Conservation (phyloP, 371 early-diverging fungal species). For the Parasitella parasitica region DNA sequence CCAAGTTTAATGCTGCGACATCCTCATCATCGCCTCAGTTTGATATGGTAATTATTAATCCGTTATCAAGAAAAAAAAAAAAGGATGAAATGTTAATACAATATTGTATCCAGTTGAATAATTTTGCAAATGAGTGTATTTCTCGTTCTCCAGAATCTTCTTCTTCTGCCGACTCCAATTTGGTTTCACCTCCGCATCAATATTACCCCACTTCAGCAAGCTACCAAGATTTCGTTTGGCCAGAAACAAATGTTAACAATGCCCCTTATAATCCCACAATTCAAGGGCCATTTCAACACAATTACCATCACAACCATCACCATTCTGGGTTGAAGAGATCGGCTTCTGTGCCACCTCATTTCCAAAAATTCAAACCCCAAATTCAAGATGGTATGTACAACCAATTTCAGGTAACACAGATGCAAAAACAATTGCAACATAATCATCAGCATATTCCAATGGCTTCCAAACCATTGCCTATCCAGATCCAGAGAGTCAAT, state of each 20-base stretch:
- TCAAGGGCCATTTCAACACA: background rate
- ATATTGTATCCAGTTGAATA: background rate
- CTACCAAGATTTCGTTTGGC: background rate
- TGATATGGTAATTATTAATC: conserved; percentile 6
- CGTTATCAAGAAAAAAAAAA: background rate
- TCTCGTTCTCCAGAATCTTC: conserved; percentile 29
- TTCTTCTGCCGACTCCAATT: conserved; percentile 21
- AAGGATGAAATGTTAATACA: background rate
- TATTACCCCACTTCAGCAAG: background rate
- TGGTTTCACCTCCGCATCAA: conserved; percentile 21
- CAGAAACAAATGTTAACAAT: background rate
- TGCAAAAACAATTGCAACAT: background rate
- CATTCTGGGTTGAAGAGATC: conserved; percentile 7
- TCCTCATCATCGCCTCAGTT: conserved; percentile 5
- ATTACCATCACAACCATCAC: background rate
- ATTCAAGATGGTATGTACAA: conserved; percentile 11
- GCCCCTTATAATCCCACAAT: background rate
- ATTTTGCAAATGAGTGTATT: conserved; percentile 8
- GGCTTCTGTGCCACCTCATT: conserved; percentile 22
- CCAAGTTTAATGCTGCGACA: background rate
- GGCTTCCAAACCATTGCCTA: conserved; percentile 13
- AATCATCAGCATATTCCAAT: background rate
- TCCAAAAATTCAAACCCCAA: conserved; percentile 10
- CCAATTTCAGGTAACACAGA: conserved; percentile 1
- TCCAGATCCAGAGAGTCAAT: conserved; percentile 23